A percentile compares a stretch with the other conserved stretches of the same genome.
These are phyloP conservation scores for Cenchrus purpureus DNA, from an alignment of 176 grass and related monocot species.

Conservation along the genomic window DNA sequence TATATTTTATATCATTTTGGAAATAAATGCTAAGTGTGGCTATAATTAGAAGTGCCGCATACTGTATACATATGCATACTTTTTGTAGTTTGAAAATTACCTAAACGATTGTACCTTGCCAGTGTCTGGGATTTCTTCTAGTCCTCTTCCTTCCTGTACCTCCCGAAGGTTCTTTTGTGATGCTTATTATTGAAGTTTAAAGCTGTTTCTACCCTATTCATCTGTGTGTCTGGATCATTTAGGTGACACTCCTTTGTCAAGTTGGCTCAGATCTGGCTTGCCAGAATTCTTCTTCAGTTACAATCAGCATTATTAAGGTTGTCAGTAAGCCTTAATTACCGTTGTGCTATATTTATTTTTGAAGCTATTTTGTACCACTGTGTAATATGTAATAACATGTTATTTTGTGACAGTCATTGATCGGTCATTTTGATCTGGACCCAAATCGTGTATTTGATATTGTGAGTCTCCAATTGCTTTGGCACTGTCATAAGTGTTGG, in stretches of 20 bases:
- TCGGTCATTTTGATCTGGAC: slow-evolving; percentile 99
- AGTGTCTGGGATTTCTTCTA: slow-evolving; percentile 8
- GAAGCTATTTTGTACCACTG: slow-evolving; percentile 1
- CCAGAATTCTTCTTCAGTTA: slow-evolving; percentile 67
- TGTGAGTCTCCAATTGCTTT: slow-evolving; percentile 69
- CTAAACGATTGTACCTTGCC: slow-evolving; percentile 9
- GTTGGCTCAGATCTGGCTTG: slow-evolving; percentile 70
- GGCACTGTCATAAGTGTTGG: slow-evolving; percentile 6
- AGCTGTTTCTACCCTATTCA: slow-evolving; percentile 4
- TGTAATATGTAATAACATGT: slow-evolving; percentile 32
- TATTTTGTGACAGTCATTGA: slow-evolving; percentile 76
- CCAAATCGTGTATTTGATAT: slow-evolving; percentile 99
- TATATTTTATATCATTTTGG: too few species aligned
- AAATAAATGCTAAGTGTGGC: neutral
- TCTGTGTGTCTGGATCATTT: slow-evolving; percentile 38
- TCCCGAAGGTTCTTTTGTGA: slow-evolving; percentile 22
- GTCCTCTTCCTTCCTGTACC: slow-evolving; percentile 8
- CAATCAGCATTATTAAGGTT: slow-evolving; percentile 98
- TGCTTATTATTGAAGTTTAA: slow-evolving; percentile 33
- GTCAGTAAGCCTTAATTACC: slow-evolving; percentile 9
- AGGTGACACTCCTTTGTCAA: slow-evolving; percentile 98
- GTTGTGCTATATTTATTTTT: slow-evolving; percentile 18
- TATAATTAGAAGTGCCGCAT: neutral
- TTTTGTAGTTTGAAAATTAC: slow-evolving; percentile 27
- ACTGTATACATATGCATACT: neutral